Conservation (phyloP, 331 rosid species). For the Dryas integrifolia region DNA sequence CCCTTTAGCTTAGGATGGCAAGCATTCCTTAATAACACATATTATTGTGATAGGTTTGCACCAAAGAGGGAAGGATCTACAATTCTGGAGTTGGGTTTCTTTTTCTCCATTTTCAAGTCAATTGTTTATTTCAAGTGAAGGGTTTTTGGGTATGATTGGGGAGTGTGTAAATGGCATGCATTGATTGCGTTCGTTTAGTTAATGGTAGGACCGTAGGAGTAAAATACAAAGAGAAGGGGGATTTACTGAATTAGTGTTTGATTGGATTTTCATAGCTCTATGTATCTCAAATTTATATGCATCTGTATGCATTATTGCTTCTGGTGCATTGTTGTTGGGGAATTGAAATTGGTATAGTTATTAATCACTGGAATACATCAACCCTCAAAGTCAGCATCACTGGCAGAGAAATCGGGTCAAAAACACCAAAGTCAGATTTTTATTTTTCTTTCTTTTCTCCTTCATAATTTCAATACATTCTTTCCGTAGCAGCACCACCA, state of each 20-base stretch:
- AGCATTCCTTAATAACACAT: neutral
- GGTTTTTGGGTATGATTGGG: neutral
- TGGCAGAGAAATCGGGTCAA: neutral
- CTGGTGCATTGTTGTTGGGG: neutral
- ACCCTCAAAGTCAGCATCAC: no score
- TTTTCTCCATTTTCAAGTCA: neutral
- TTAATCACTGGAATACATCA: neutral
- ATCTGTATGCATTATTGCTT: neutral
- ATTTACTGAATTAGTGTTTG: neutral
- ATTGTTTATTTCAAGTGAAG: neutral
- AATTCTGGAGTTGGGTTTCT: neutral
- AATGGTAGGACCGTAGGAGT: neutral
- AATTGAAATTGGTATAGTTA: neutral
- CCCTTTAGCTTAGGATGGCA: neutral
- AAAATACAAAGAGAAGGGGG: neutral
- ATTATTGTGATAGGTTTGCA: neutral
- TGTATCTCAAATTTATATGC: neutral
- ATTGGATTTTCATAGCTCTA: neutral
- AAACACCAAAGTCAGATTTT: neutral
- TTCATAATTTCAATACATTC: no score
- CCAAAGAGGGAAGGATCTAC: neutral
- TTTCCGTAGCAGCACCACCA: no score
- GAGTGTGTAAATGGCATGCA: neutral
- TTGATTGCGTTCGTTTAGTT: neutral
- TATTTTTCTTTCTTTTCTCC: neutral